These are phyloP conservation scores for Diaporthe longicolla DNA, from an alignment of 2,329 filamentous ascomycete genomes.

Conservation along the genomic window DNA sequence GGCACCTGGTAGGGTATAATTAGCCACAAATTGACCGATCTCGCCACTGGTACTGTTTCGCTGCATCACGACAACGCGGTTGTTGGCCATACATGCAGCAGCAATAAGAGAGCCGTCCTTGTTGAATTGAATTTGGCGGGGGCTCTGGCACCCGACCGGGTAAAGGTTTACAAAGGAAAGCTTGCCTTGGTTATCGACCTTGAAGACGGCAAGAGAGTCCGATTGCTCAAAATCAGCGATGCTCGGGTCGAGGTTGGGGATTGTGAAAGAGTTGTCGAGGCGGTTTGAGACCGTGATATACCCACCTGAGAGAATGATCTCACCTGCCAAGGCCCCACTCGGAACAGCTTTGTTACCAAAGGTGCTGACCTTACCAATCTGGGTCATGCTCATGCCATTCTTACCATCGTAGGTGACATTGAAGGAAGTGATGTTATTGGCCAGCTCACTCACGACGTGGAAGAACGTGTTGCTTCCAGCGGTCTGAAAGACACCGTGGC, in stretches of 20 bases:
- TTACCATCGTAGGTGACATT: neutral
- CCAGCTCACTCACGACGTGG: slow-evolving; percentile 10
- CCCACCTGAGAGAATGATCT: neutral
- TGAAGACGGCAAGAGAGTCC: slow-evolving; percentile 17
- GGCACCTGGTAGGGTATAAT: neutral
- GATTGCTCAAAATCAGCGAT: neutral
- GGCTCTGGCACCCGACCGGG: neutral
- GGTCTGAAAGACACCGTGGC: neutral
- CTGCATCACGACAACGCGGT: neutral
- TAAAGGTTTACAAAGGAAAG: slow-evolving; percentile 6
- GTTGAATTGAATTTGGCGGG: neutral
- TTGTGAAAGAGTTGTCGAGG: neutral
- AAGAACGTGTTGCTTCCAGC: neutral
- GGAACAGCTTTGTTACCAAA: neutral
- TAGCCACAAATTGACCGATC: neutral
- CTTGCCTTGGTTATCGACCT: neutral
- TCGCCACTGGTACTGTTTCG: neutral
- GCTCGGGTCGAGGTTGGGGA: neutral
- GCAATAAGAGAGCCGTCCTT: neutral
- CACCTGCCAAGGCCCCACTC: neutral
- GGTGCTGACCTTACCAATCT: neutral
- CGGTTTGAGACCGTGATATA: slow-evolving; percentile 1
- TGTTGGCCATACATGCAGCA: neutral
- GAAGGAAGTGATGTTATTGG: neutral
- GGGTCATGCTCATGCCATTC: neutral